phyloP scores from a whole-genome alignment of 805 yeast genomes.

The Maudiozyma pseudohumilis region DNA sequence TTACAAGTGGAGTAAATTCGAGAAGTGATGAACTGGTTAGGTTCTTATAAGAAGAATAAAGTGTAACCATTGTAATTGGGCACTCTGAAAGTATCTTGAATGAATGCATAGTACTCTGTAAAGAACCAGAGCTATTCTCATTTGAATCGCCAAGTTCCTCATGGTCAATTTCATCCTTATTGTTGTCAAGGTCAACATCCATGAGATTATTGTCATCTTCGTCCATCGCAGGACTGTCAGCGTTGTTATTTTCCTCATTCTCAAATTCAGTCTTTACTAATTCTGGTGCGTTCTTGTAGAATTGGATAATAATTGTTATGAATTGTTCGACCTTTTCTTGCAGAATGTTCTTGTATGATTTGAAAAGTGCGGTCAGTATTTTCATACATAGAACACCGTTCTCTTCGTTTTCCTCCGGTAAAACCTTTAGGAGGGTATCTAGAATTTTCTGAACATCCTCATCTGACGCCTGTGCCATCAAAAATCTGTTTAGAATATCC shows the following conservation, averaged over 20 bases:
- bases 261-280: conserved; percentile 66
- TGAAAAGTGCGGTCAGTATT: conserved; percentile 73
- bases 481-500: conserved; percentile 72
- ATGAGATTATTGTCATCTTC: conserved; percentile 4
- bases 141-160: background rate
- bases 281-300: conserved; percentile 71
- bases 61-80: conserved; percentile 90
- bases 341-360: conserved; percentile 63
- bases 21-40: conserved; percentile 64
- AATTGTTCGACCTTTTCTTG: conserved; percentile 70
- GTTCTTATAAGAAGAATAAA: conserved; percentile 78
- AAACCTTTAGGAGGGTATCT: conserved; percentile 44
- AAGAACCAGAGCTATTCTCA: conserved; percentile 29
- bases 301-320: conserved; percentile 59
- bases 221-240: conserved; percentile 1
- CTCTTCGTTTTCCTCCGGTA: conserved; percentile 82
- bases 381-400: conserved; percentile 90
- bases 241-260: conserved; percentile 35
- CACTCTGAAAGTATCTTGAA: conserved; percentile 92
- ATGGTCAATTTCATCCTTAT: background rate
- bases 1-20: conserved; percentile 69
- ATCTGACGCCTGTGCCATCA: conserved; percentile 72
- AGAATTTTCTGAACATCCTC: conserved; percentile 55
- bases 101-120: conserved; percentile 63
- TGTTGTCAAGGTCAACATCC: conserved; percentile 5